Base-by-base conservation (phyloP, 106 monocot species). In the Dendrobium nobile region DNA sequence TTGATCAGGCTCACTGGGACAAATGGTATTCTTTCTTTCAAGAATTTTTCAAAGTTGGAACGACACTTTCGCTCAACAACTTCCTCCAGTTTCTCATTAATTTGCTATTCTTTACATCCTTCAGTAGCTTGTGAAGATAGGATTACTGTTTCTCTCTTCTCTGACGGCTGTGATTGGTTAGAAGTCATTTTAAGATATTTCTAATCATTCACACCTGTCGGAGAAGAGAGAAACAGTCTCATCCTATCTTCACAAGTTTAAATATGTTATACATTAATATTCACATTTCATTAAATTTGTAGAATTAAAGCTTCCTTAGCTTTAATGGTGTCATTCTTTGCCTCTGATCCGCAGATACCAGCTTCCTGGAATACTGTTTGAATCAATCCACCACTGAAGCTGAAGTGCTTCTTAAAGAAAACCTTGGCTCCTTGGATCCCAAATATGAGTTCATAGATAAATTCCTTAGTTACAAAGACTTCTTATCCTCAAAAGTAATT, bases 391-490 rank as follows among this genome's bases (percentile, higher is more conserved):
- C 88, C 13, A 47, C 81, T 27, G 98, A 99, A 72, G 98, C 98
- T 31, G 88, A 91, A 78, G 88, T 85, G 79, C 92, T 99, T 1
- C 86, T 99, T 17, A 86, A 72, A 75, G 93, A 93, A 80, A 99
- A 99, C 76, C 87, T 99, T 33, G 95, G 91, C 28, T 84, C 88
- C 15, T 47, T 95, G 41, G 98, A 99, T 76, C 82, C 73, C 37
- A 86, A 95, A 31, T 85, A 91, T 41, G 84, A 85, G 61, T 99
- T 99, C 84, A 95, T 90, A 5, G 98, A 99, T 64, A 91, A 99
- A 79, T 90, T 99, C 72, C 94, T 99, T 26, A 95, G 93, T 47
- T 93, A 88, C 89, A 99, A 99, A 72, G 92, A 92, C 47, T 87
- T 99, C 72, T 78, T 99, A 33, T 79, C 98, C 11, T 37, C 92